These are phyloP conservation scores for Naganishia antarctica DNA, from an alignment of 768 basidiomycete species.

Conservation along the genomic window DNA sequence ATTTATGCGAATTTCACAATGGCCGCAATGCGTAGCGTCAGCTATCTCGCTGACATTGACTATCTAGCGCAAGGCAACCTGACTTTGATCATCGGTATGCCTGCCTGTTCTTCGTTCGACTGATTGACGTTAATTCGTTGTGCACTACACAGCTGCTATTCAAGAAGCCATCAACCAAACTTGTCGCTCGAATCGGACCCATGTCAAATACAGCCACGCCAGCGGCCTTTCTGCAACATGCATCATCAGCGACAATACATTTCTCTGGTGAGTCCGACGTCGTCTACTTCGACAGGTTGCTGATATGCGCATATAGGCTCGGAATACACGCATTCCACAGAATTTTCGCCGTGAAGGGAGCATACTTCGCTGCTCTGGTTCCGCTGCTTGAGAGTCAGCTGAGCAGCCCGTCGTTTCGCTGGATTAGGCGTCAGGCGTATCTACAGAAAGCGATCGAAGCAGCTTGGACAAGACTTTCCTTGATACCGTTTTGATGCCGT, in stretches of 20 bases:
- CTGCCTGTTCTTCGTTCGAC: background rate
- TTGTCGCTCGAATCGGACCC: constrained; percentile 12
- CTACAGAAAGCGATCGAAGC: background rate
- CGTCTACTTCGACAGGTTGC: background rate
- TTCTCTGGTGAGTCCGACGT: constrained; percentile 31
- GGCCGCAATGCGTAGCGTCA: constrained; percentile 77
- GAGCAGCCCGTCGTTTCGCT: background rate
- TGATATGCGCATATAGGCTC: constrained; percentile 56
- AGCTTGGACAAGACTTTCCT: background rate
- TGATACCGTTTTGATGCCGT: constrained; percentile 11
- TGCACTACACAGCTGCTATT: constrained; percentile 2
- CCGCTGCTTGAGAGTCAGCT: constrained; percentile 8
- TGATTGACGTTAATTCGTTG: constrained; percentile 3
- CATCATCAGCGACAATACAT: constrained; percentile 45
- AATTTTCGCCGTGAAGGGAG: constrained; percentile 52
- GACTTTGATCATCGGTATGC: constrained; percentile 24
- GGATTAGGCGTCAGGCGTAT: constrained; percentile 4
- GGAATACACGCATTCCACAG: constrained; percentile 72
- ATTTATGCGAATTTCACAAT: constrained; percentile 80
- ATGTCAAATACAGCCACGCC: constrained; percentile 15
- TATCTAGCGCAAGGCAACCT: constrained; percentile 51
- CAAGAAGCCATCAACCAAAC: constrained; percentile 14
- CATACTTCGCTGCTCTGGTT: constrained; percentile 10
- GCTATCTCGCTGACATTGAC: constrained; percentile 62
- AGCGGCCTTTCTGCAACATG: constrained; percentile 50